phyloP scores from a whole-genome alignment of 2,329 filamentous ascomycete species.

The Ophiocordyceps robertsii region DNA sequence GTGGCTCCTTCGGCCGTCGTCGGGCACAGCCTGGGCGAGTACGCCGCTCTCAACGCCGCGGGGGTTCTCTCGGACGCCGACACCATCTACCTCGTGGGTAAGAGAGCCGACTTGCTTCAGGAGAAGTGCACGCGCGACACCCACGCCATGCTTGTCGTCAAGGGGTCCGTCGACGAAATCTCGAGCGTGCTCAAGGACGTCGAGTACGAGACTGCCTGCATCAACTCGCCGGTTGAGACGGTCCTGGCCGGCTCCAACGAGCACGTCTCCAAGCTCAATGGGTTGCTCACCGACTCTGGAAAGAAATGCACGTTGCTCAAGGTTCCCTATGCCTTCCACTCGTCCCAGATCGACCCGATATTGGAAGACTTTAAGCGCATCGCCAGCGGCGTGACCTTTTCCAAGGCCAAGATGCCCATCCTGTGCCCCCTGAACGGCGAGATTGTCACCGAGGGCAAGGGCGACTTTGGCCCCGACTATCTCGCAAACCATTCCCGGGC shows the following conservation, averaged over 20 bases:
- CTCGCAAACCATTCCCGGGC: not conserved
- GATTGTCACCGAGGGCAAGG: not conserved
- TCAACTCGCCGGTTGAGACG: constrained; percentile 48
- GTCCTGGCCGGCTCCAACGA: constrained; percentile 11
- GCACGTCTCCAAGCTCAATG: constrained; percentile 13
- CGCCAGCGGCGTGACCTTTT: not conserved
- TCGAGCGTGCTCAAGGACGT: constrained; percentile 10
- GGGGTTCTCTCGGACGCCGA: constrained; percentile 46
- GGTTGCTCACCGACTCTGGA: not conserved
- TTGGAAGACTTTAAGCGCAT: not conserved
- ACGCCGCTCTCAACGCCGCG: constrained; percentile 45
- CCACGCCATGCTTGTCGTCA: constrained; percentile 17
- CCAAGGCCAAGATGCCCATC: not conserved
- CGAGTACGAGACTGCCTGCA: constrained; percentile 31
- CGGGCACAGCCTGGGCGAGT: constrained; percentile 45
- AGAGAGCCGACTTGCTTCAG: constrained; percentile 40
- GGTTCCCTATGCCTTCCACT: constrained; percentile 6
- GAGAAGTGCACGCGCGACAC: constrained; percentile 30
- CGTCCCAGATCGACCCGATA: constrained; percentile 1
- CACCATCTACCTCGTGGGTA: constrained; percentile 46
- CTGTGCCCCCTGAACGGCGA: not conserved
- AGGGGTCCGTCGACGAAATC: constrained; percentile 8
- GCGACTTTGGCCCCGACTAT: constrained; percentile 1
- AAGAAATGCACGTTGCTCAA: constrained; percentile 17
- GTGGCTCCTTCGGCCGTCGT: constrained; percentile 27